Evolutionary conservation across 805 yeast species (phyloP), one percentile per base, ranked within the genome.

Genomic region (Priceomyces haplophilus): DNA sequence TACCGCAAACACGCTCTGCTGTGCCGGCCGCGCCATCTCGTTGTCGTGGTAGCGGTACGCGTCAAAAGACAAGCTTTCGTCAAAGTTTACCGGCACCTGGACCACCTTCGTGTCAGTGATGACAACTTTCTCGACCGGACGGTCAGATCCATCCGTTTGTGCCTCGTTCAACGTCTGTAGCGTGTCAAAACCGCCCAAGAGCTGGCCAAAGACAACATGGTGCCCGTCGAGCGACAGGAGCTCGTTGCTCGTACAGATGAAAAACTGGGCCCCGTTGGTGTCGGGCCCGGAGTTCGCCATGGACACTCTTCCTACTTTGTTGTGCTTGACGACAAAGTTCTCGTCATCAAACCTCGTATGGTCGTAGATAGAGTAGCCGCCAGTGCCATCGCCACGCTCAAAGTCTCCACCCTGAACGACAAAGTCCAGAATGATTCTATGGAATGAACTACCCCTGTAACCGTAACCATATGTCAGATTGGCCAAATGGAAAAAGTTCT

Each of bases 361-460:
- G 50, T 86, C 86, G 63, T 83, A 85, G 58, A 85, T 83, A 27
- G 88, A 82, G 64, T 79, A 77, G 56, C 97, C 97, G 56, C 97
- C 97, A 52, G 82, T 78, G 47, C 97, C 97, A 65, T 84, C 80
- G 60, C 83, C 54, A 18, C 36, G 24, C 36, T 53, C 54, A 35
- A 62, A 59, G 38, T 61, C 63, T 7, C 75, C 75, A 7, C 70
- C 68, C 41, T 70, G 75, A 21, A 69, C 55, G 64, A 70, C 62
- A 42, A 67, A 68, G 39, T 61, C 50, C 38, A 56, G 44, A 16
- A 70, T 59, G 18, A 69, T 53, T 15, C 75, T 49, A 53, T 70
- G 75, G 50, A 70, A 62, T 44, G 79, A 77, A 35, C 88, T 82
- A 58, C 76, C 79, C 61, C 80, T 78, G 78, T 83, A 89, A 39